Conservation (phyloP, 1,284 basidiomycete species). For the Cutaneotrichosporon cutaneum region DNA sequence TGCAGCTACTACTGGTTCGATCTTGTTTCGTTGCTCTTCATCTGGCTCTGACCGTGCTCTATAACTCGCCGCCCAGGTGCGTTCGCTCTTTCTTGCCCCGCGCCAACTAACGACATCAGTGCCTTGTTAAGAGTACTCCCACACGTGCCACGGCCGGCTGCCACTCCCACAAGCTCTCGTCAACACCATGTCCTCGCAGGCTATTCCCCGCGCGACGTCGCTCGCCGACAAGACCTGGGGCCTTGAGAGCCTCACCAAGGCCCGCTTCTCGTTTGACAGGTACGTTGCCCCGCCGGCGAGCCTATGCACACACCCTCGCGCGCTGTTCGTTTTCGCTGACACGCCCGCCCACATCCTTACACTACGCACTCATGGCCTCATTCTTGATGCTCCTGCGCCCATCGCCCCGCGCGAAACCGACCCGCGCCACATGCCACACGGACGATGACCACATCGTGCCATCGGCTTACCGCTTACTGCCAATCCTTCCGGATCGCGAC, state of each 20-base stretch:
- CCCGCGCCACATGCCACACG: background rate
- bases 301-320: background rate
- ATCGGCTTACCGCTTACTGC: background rate
- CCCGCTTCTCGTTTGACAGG: conserved; percentile 46
- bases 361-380: no score
- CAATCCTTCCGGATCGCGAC: conserved; percentile 2
- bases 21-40: background rate
- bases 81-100: background rate
- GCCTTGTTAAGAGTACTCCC: background rate
- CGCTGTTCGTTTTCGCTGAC: background rate
- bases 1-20: background rate
- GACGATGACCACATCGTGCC: background rate
- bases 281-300: conserved; percentile 26
- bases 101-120: background rate
- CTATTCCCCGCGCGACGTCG: conserved; percentile 44
- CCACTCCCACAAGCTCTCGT: background rate
- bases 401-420: no score
- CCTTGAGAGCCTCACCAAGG: conserved; percentile 42
- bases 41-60: background rate
- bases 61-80: background rate
- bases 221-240: conserved; percentile 47
- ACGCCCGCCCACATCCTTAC: no score
- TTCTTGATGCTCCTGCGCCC: background rate
- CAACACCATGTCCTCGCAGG: conserved; percentile 36
- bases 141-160: background rate